phyloP scores from a whole-genome alignment of 371 early-diverging fungal genomes.

The Mortierella sp. region DNA sequence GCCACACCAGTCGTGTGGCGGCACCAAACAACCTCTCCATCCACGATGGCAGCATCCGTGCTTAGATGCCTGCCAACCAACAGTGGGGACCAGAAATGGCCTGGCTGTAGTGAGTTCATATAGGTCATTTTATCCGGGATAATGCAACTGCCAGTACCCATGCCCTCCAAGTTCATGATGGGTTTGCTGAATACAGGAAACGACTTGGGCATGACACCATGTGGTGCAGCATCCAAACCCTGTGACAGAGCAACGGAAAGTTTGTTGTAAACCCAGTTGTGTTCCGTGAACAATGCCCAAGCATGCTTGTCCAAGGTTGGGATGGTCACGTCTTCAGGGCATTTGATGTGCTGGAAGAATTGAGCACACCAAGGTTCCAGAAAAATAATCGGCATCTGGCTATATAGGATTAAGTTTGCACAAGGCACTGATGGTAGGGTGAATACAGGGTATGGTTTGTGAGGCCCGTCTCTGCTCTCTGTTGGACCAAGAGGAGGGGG shows the following conservation, averaged over 20 bases:
- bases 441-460: too few species aligned
- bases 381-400: constrained; percentile 21
- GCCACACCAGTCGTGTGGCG: constrained; percentile 25
- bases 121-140: constrained; percentile 25
- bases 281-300: constrained; percentile 15
- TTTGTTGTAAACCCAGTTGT: constrained; percentile 30
- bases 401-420: too few species aligned
- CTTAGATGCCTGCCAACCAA: constrained; percentile 18
- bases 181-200: constrained; percentile 32
- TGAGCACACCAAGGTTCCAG: constrained; percentile 19
- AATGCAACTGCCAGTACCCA: constrained; percentile 20
- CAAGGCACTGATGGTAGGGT: too few species aligned
- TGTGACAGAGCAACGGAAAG: constrained; percentile 17
- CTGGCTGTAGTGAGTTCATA: constrained; percentile 14
- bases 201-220: constrained; percentile 17
- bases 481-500: too few species aligned
- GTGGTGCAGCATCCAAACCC: constrained; percentile 25
- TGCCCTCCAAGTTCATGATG: constrained; percentile 19
- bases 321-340: constrained; percentile 16
- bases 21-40: constrained; percentile 21
- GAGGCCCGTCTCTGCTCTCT: too few species aligned
- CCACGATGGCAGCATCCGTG: constrained; percentile 23
- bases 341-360: constrained; percentile 15
- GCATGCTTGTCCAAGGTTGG: constrained; percentile 17
- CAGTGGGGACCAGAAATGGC: constrained; percentile 29